Evolutionary conservation across 2,329 filamentous ascomycete species (phyloP), one percentile per base, ranked within the genome.

Genomic region (Cladosporium velox): DNA sequence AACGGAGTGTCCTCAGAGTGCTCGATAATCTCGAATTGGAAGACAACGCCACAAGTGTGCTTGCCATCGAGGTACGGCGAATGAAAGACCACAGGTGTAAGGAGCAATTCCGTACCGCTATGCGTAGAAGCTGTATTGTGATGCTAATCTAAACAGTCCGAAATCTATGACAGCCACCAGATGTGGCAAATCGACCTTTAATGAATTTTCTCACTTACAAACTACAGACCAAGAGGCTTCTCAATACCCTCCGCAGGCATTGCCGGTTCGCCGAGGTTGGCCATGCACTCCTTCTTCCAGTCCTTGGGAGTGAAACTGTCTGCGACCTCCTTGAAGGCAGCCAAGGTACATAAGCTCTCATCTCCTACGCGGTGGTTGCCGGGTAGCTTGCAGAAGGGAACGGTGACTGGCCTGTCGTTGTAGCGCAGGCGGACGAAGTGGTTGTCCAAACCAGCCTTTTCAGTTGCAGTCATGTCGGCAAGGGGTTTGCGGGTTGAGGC

Each of bases 341-440:
- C 89, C 73, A 99, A 79, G 0, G 94, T 98, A 79, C 95, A 99
- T 74, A 98, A 94, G 30, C 88, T 91, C 71, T 93, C 89, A 72
- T 98, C 91, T 0, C 92, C 92, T 0, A 91, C 87, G 2, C 97
- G 83, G 79, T 99, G 95, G 67, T 93, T 96, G 7, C 92, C 92
- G 0, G 83, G 79, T 11, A 84, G 79, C 70, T 85, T 88, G 78
- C 95, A 99, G 2, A 92, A 93, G 0, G 94, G 94, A 21, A 99
- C 84, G 15, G 85, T 87, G 74, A 98, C 87, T 3, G 92, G 86
- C 63, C 85, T 84, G 77, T 98, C 95, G 73, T 99, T 99, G 79
- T 96, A 99, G 60, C 93, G 87, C 66, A 99, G 78, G 21, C 95
- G 88, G 15, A 99, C 94, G 78, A 91, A 99, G 81, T 96, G 93